Evolutionary conservation across 2,329 filamentous ascomycete genomes (phyloP).

Genomic region (Plenodomus tracheiphilus): DNA sequence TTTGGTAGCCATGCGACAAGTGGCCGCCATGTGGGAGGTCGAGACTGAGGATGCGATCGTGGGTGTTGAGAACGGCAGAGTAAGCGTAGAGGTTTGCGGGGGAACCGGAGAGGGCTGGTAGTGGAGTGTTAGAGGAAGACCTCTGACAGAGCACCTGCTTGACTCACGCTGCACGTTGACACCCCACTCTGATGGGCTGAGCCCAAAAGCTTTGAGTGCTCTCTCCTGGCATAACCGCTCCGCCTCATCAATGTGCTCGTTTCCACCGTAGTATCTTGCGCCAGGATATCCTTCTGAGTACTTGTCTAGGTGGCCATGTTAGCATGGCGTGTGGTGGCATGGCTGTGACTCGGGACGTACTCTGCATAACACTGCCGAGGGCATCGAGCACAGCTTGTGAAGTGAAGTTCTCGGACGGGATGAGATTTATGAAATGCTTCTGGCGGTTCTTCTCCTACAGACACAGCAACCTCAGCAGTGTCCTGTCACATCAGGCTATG

Average conservation of each 20-base stretch:
- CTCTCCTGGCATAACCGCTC: slow-evolving; percentile 94
- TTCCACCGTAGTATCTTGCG: slow-evolving; percentile 98
- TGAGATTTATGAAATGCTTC: slow-evolving; percentile 98
- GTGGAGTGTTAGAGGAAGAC: slow-evolving; percentile 16
- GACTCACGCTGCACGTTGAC: slow-evolving; percentile 88
- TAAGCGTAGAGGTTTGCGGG: slow-evolving; percentile 82
- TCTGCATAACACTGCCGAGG: slow-evolving; percentile 65
- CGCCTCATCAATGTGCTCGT: slow-evolving; percentile 97
- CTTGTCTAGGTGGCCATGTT: slow-evolving; percentile 67
- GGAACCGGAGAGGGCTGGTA: slow-evolving; percentile 74
- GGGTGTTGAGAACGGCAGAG: slow-evolving; percentile 86
- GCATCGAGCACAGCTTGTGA: slow-evolving; percentile 98
- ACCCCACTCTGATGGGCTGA: slow-evolving; percentile 89
- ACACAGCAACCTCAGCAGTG: slow-evolving; percentile 20
- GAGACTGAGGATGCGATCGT: slow-evolving; percentile 95
- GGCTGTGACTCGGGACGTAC: slow-evolving; percentile 50
- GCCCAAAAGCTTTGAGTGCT: slow-evolving; percentile 86
- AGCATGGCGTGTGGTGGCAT: slow-evolving; percentile 59
- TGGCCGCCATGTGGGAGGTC: slow-evolving; percentile 96
- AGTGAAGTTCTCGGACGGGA: slow-evolving; percentile 98
- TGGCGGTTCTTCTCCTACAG: slow-evolving; percentile 88
- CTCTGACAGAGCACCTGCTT: background rate
- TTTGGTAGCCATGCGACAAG: slow-evolving; percentile 96
- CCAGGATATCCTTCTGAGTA: slow-evolving; percentile 99
- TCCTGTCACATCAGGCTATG: too few species aligned